phyloP scores from a whole-genome alignment of 2,329 filamentous ascomycete genomes.

The Phoma sp. region DNA sequence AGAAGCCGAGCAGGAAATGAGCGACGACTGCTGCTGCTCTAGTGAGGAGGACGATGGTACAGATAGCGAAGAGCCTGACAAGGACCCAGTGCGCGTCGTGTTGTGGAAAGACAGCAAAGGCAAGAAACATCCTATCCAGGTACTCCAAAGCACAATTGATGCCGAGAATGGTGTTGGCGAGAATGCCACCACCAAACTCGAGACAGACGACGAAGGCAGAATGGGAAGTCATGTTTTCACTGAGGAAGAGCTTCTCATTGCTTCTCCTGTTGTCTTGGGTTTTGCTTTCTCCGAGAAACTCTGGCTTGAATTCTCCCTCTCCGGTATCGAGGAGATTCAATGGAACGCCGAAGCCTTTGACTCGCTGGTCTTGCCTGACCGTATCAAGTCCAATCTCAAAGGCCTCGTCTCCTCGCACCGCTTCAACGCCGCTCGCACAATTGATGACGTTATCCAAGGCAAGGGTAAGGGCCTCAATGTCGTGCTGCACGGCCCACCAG shows the following conservation, averaged over 20 bases:
- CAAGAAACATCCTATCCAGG: slow-evolving; percentile 59
- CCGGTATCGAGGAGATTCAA: slow-evolving; percentile 77
- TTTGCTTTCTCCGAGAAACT: slow-evolving; percentile 89
- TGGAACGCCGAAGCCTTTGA: slow-evolving; percentile 87
- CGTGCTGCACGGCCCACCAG: slow-evolving; percentile 79
- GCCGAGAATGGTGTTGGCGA: slow-evolving; percentile 61
- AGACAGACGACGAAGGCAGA: slow-evolving; percentile 53
- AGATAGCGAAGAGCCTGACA: slow-evolving; percentile 45
- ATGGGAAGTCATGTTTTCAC: slow-evolving; percentile 65
- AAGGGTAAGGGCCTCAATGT: slow-evolving; percentile 86
- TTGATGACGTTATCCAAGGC: slow-evolving; percentile 75
- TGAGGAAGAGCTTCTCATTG: slow-evolving; percentile 83
- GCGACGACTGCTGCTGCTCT: slow-evolving; percentile 54
- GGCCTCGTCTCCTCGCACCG: slow-evolving; percentile 86
- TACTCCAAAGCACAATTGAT: slow-evolving; percentile 52
- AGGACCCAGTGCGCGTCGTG: slow-evolving; percentile 47
- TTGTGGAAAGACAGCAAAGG: slow-evolving; percentile 59
- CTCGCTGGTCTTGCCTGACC: slow-evolving; percentile 74
- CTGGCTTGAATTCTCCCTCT: slow-evolving; percentile 88
- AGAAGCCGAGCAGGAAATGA: slow-evolving; percentile 53
- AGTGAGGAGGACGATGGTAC: slow-evolving; percentile 34
- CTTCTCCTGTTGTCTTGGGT: slow-evolving; percentile 83
- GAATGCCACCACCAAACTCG: slow-evolving; percentile 50
- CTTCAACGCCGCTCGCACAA: slow-evolving; percentile 79
- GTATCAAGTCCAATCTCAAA: slow-evolving; percentile 72